These are phyloP conservation scores for Physcomitrium patens DNA, from an alignment of 225 moss, liverwort and hornwort species.

Conservation along the genomic window DNA sequence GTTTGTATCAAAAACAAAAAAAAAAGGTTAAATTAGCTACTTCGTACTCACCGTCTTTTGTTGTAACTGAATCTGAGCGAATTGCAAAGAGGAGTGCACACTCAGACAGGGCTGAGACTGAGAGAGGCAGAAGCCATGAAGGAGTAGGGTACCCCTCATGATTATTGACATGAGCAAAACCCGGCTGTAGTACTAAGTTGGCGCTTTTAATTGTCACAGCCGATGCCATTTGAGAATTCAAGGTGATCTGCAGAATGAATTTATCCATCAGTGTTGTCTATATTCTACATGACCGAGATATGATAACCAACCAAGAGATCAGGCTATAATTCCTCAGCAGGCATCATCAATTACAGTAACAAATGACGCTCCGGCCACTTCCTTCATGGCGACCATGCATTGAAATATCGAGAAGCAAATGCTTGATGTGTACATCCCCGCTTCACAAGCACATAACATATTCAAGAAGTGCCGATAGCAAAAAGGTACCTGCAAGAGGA, in stretches of 20 bases:
- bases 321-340: neutral
- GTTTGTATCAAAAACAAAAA: no score
- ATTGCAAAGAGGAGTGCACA: conserved; percentile 91
- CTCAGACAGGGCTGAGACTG: conserved; percentile 75
- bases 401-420: conserved; percentile 12
- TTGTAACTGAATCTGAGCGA: conserved; percentile 49
- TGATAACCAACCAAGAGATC: conserved; percentile 7
- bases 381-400: neutral
- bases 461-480: neutral
- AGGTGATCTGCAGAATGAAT: conserved; percentile 67
- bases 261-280: conserved; percentile 24
- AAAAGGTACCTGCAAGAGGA: conserved; percentile 77
- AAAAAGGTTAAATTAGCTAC: conserved; percentile 15
- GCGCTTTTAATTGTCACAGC: conserved; percentile 69
- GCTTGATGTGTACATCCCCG: neutral
- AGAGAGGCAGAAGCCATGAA: conserved; percentile 82
- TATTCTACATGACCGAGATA: conserved; percentile 21
- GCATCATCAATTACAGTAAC: conserved; percentile 13
- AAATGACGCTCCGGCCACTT: conserved; percentile 11
- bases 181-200: conserved; percentile 76
- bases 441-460: conserved; percentile 14
- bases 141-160: conserved; percentile 69
- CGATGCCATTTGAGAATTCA: conserved; percentile 86
- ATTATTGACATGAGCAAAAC: conserved; percentile 71
- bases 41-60: conserved; percentile 42